Evolutionary conservation across 176 grass and related monocot species (phyloP).

Genomic region (Leersia perrieri): DNA sequence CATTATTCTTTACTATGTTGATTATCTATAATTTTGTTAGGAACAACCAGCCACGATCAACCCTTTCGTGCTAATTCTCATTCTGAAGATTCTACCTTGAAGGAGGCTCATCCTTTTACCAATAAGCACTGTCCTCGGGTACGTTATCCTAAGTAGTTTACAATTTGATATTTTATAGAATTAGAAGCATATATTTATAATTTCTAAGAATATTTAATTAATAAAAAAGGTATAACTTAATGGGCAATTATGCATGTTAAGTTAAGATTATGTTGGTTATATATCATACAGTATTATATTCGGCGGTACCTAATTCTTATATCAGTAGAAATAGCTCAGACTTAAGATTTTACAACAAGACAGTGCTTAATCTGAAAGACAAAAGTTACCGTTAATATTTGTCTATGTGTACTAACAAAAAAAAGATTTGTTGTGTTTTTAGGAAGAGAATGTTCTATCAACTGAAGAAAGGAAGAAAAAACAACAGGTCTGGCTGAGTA

Average conservation of each 20-base stretch:
- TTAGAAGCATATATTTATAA: neutral
- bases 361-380: neutral
- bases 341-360: neutral
- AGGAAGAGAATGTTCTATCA: constrained; percentile 32
- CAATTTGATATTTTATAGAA: neutral
- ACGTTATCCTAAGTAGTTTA: neutral
- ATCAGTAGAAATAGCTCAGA: neutral
- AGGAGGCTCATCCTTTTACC: neutral
- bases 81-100: neutral
- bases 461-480: constrained; percentile 48
- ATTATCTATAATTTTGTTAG: constrained; percentile 7
- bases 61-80: neutral
- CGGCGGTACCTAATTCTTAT: neutral
- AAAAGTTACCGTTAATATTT: neutral
- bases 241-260: neutral
- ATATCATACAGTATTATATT: neutral
- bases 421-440: neutral
- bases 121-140: neutral
- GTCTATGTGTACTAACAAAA: neutral
- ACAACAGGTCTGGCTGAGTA: constrained; percentile 37
- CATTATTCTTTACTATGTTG: neutral
- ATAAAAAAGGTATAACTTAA: neutral
- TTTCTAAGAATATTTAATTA: neutral
- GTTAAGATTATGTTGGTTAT: neutral
- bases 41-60: neutral